Conservation (phyloP, 148 eudicot species). For the Rhododendron williamsianum region DNA sequence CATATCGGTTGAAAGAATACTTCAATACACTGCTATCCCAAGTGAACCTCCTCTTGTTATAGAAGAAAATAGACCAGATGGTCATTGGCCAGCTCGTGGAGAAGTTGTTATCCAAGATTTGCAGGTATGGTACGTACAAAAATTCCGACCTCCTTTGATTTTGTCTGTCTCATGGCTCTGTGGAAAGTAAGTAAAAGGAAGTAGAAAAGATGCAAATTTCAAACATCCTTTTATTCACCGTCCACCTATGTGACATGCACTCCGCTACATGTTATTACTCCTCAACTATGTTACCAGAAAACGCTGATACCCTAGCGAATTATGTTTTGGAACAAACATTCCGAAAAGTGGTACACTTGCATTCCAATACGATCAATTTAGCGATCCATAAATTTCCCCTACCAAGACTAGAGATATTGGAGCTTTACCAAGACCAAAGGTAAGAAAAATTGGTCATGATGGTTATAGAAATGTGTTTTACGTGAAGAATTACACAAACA, state of each 20-base stretch:
- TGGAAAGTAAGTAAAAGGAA: not conserved
- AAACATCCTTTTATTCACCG: not conserved
- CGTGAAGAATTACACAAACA: too few species aligned
- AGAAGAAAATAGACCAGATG: constrained; percentile 38
- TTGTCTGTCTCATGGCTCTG: not conserved
- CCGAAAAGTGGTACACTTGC: too few species aligned
- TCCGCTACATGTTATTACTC: not conserved
- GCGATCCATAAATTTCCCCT: too few species aligned
- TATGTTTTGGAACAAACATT: too few species aligned
- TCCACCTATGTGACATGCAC: not conserved
- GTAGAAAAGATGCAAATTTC: not conserved
- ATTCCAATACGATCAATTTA: too few species aligned
- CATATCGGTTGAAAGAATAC: constrained; percentile 61
- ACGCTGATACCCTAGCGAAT: too few species aligned
- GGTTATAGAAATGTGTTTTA: too few species aligned
- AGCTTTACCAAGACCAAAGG: too few species aligned
- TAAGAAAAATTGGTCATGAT: too few species aligned
- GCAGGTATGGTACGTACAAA: constrained; percentile 23
- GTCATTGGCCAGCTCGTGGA: constrained; percentile 51
- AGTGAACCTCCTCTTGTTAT: constrained; percentile 59
- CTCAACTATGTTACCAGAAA: too few species aligned
- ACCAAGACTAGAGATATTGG: too few species aligned
- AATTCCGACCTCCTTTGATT: not conserved
- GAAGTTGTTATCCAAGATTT: constrained; percentile 36
- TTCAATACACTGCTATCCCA: constrained; percentile 43